Evolutionary conservation across 2,329 filamentous ascomycete species (phyloP).

Genomic region (Colletotrichum cuscutae): DNA sequence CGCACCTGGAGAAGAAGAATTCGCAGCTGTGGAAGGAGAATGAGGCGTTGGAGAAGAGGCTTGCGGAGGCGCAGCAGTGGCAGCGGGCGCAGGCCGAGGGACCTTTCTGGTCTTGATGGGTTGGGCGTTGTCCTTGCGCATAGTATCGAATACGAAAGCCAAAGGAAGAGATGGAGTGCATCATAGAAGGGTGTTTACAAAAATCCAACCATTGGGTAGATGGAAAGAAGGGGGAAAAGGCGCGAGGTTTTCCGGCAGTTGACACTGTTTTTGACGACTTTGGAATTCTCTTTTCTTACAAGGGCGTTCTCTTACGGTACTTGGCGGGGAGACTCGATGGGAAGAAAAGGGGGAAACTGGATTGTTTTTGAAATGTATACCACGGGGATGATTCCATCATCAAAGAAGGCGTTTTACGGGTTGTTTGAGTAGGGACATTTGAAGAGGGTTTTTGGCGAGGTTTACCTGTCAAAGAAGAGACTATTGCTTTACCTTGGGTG

Average conservation of each 20-base stretch:
- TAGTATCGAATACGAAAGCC: background rate
- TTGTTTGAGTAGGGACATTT: background rate
- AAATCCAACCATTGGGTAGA: background rate
- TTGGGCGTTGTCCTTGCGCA: background rate
- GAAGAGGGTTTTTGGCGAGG: background rate
- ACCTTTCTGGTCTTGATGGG: slow-evolving; percentile 11
- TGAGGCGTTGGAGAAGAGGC: slow-evolving; percentile 43
- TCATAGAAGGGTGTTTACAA: background rate
- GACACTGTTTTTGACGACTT: background rate
- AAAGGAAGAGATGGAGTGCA: background rate
- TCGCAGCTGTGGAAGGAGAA: slow-evolving; percentile 45
- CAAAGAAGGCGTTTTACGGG: background rate
- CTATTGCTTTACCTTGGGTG: too few relatives aligned
- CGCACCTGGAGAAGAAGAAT: slow-evolving; percentile 49
- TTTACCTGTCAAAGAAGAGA: background rate
- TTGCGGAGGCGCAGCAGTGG: slow-evolving; percentile 31
- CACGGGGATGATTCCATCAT: background rate
- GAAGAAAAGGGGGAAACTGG: background rate
- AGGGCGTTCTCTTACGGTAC: background rate
- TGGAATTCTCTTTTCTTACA: background rate
- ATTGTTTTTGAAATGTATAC: background rate
- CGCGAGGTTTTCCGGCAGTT: background rate
- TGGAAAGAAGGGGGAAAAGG: too few relatives aligned
- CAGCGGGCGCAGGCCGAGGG: slow-evolving; percentile 25
- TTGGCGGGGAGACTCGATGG: background rate